Base-by-base conservation (phyloP, 805 yeast genomes). In the Candida lessepsii region DNA sequence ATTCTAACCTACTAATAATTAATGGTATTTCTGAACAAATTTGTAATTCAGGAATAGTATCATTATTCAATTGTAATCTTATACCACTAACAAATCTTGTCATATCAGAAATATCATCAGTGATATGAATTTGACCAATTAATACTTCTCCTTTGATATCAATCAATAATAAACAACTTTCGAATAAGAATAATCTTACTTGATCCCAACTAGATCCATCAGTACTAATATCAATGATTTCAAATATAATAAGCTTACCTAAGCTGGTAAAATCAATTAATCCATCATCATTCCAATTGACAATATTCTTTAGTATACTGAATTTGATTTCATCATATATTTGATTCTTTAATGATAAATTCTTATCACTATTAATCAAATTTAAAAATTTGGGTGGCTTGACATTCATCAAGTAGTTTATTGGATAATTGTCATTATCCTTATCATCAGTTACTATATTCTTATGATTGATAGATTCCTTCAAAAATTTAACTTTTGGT, bases 11-110 rank as follows among this genome's bases (percentile, higher is more conserved):
- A 5, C 60, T 46, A 0, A 63, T 48, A 1, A 72, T 45, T 10
- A 67, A 50, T 8, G 53, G 48, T 25, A 62, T 61, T 5, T 41
- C 45, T 18, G 63, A 60, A 30, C 52, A 52, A 9, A 65, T 52
- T 29, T 62, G 63, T 5, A 76, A 42, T 49, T 76, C 80, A 0
- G 80, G 78, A 14, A 75, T 47, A 1, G 63, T 46, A 4, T 66
- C 62, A 31, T 67, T 68, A 24, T 66, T 61, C 32, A 75, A 57
- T 41, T 62, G 65, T 13, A 76, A 42, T 21, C 50, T 39, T 1
- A 63, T 40, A 9, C 51, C 51, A 42, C 48, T 47, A 9, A 38
- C 48, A 35, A 47, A 47, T 25, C 48, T 34, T 2, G 48, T 44
- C 51, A 65, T 49, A 13, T 61, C 51, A 30, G 58, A 35, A 41